Base-by-base conservation (phyloP, 805 yeast species). In the Suhomyces vadensis region DNA sequence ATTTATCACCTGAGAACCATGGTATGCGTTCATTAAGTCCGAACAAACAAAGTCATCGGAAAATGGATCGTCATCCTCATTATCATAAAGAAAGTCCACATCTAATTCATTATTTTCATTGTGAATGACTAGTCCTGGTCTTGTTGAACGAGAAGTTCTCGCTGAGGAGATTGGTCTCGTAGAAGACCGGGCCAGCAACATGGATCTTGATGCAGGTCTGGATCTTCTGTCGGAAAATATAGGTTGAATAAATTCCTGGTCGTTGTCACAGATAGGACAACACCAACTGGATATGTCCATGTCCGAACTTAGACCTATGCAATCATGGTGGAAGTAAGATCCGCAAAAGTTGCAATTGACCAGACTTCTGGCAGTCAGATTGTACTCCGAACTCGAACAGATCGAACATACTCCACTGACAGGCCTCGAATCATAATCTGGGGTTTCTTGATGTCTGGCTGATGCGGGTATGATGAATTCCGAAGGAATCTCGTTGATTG, bases 211-310 rank as follows among this genome's bases (percentile, higher is more conserved):
- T 20, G 16, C 25, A 5, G 21, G 17, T 2, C 31, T 21, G 1
- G 39, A 24, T 14, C 37, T 41, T 38, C 35, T 38, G 19, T 21
- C 10, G 14, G 37, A 33, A 11, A 6, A 13, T 2, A 22, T 21
- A 7, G 37, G 37, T 19, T 19, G 24, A 19, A 20, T 10, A 5
- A 56, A 35, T 31, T 63, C 72, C 54, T 75, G 79, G 24, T 60
- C 63, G 43, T 58, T 56, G 44, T 73, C 79, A 52, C 82, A 77
- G 47, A 74, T 65, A n/a, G 81, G 81, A 53, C 82, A 77, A 45
- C 58, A 59, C 81, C 81, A 76, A 11, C 48, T 58, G 4, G 22
- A 26, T 19, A 43, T 38, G 37, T 31, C 47, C 3, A 31, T 35
- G 9, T 45, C 52, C 1, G 49, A 37, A 1, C 44, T 26, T 27